Percentiles rank a stretch among this genome's conserved stretches.
Conservation (phyloP, 805 yeast genomes). For the Suhomyces canberraensis region DNA sequence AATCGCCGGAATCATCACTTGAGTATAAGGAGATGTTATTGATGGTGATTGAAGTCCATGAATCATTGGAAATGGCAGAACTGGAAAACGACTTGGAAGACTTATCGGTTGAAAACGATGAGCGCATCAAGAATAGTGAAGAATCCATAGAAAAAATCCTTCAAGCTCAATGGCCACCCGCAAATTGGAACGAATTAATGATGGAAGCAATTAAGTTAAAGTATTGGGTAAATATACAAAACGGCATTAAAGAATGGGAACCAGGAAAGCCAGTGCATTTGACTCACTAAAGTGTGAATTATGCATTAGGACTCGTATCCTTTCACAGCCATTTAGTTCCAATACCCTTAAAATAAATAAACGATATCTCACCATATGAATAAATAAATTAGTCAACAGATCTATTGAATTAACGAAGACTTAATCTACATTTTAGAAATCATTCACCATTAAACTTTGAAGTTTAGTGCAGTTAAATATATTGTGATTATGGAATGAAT, state of each 20-base stretch:
- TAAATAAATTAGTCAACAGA: too few species aligned
- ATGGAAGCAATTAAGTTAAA: constrained; percentile 67
- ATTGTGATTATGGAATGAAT: too few species aligned
- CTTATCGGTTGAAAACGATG: constrained; percentile 54
- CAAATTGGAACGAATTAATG: constrained; percentile 57
- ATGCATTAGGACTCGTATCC: too few species aligned
- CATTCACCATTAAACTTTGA: too few species aligned
- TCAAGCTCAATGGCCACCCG: constrained; percentile 19
- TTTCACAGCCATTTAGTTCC: too few species aligned
- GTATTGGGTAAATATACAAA: constrained; percentile 78
- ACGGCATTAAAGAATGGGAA: constrained; percentile 76
- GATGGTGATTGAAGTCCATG: constrained; percentile 83
- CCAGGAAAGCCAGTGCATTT: constrained; percentile 62
- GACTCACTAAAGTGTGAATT: too few species aligned
- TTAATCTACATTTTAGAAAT: too few species aligned
- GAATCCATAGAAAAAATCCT: constrained; percentile 46
- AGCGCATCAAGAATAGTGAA: constrained; percentile 49
- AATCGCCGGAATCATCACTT: constrained; percentile 28
- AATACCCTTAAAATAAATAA: too few species aligned
- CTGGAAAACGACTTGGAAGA: constrained; percentile 54
- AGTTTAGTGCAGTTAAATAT: too few species aligned
- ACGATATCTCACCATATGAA: too few species aligned
- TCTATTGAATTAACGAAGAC: too few species aligned
- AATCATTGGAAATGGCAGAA: constrained; percentile 66
- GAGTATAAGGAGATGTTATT: constrained; percentile 57